Evolutionary conservation across 106 monocot genomes (phyloP).

Genomic region (Dendrobium chrysotoxum): DNA sequence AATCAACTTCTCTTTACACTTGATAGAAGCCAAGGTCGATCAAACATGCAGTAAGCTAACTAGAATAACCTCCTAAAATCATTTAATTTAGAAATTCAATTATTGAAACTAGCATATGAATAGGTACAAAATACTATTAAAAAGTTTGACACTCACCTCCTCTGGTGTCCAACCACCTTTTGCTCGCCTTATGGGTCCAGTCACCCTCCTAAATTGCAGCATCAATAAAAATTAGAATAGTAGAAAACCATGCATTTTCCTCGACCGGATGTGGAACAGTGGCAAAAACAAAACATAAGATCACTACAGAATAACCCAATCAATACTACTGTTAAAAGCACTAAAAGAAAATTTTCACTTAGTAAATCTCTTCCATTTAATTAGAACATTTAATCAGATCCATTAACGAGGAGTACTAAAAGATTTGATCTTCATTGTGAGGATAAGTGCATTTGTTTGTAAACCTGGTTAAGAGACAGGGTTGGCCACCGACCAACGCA

Average conservation of each 20-base stretch:
- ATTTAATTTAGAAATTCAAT: not conserved
- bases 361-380: not conserved
- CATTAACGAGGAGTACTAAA: not conserved
- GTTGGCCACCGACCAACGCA: too few species aligned
- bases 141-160: conserved; percentile 32
- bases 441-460: too few species aligned
- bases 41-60: not conserved
- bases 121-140: not conserved
- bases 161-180: conserved; percentile 90
- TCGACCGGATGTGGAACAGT: not conserved
- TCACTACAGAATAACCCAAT: not conserved
- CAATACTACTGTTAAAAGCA: not conserved
- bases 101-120: not conserved
- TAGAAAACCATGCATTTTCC: not conserved
- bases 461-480: too few species aligned
- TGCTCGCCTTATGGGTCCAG: conserved; percentile 91
- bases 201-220: conserved; percentile 49
- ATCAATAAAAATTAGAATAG: conserved; percentile 3
- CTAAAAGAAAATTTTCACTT: not conserved
- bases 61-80: too few species aligned
- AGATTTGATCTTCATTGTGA: too few species aligned
- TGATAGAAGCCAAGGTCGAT: not conserved
- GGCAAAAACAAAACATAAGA: not conserved
- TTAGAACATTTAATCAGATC: not conserved
- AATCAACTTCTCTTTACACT: not conserved